Conservation (phyloP, 257 asterid species). For the Rubia yunnanensis region DNA sequence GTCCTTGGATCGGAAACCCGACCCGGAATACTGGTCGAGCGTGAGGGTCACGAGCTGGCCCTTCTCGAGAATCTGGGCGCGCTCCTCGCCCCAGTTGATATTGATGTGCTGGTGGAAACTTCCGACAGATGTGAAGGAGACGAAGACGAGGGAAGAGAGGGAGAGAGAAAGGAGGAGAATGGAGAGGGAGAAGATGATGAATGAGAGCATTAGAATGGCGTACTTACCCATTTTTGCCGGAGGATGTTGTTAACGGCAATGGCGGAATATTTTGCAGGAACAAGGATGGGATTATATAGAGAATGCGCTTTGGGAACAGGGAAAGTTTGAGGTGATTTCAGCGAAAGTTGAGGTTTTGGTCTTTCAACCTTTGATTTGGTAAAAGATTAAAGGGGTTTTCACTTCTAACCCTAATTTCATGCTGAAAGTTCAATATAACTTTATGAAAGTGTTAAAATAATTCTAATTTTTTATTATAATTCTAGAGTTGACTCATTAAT, state of each 20-base stretch:
- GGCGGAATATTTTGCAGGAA: background rate
- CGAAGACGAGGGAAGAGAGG: conserved; percentile 14
- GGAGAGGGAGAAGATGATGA: conserved; percentile 10
- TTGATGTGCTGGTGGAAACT: conserved; percentile 37
- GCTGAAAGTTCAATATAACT: too few relatives aligned
- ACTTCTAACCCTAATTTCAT: too few relatives aligned
- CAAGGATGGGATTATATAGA: conserved; percentile 2
- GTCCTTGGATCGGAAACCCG: conserved; percentile 27
- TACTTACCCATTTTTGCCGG: conserved; percentile 1
- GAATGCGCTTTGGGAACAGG: conserved; percentile 3
- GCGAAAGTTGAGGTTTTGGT: background rate
- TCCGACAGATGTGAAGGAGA: conserved; percentile 20
- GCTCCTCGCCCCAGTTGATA: conserved; percentile 39
- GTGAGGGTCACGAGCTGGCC: conserved; percentile 28
- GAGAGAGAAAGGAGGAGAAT: conserved; percentile 11
- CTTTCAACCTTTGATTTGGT: background rate
- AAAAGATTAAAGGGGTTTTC: too few relatives aligned
- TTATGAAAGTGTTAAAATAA: too few relatives aligned
- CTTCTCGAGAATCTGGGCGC: conserved; percentile 34
- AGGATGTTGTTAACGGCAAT: background rate
- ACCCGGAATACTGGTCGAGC: conserved; percentile 26
- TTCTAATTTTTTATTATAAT: too few relatives aligned
- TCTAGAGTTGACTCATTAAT: too few relatives aligned
- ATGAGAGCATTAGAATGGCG: background rate
- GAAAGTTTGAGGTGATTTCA: conserved; percentile 3